phyloP scores from a whole-genome alignment of 2,329 filamentous ascomycete species.

The Talaromyces sp. region DNA sequence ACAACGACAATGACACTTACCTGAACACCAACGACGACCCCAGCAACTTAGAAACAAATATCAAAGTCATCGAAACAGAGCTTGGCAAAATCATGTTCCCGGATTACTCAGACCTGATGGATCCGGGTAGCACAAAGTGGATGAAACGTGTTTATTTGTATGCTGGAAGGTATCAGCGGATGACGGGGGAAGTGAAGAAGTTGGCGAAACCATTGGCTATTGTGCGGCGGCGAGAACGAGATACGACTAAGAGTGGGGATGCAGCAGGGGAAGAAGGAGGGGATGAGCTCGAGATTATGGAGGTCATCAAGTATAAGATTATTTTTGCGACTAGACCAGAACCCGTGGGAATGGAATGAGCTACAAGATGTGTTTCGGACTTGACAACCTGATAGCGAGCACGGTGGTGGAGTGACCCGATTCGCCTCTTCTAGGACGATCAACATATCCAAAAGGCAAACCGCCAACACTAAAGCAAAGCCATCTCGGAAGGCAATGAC shows the following conservation, averaged over 20 bases:
- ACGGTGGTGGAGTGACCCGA: neutral
- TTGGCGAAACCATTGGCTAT: constrained; percentile 73
- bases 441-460: too few species aligned
- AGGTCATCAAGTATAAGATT: constrained; percentile 82
- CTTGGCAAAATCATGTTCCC: constrained; percentile 77
- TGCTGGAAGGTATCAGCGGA: constrained; percentile 80
- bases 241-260: neutral
- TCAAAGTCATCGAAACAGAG: constrained; percentile 41
- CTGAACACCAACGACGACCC: constrained; percentile 19
- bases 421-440: neutral
- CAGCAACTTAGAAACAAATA: neutral
- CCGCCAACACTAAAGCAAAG: neutral
- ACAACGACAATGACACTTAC: constrained; percentile 16
- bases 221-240: constrained; percentile 55
- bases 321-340: constrained; percentile 81
- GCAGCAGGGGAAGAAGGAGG: constrained; percentile 21
- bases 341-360: constrained; percentile 59
- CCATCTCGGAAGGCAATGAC: neutral
- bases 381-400: neutral
- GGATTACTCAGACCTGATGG: constrained; percentile 57
- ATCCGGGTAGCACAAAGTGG: constrained; percentile 59
- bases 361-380: neutral
- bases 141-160: constrained; percentile 89
- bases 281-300: constrained; percentile 63
- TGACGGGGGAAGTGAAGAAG: constrained; percentile 88